Conservation (phyloP, 345 rosid species). For the Melaleuca alternifolia region DNA sequence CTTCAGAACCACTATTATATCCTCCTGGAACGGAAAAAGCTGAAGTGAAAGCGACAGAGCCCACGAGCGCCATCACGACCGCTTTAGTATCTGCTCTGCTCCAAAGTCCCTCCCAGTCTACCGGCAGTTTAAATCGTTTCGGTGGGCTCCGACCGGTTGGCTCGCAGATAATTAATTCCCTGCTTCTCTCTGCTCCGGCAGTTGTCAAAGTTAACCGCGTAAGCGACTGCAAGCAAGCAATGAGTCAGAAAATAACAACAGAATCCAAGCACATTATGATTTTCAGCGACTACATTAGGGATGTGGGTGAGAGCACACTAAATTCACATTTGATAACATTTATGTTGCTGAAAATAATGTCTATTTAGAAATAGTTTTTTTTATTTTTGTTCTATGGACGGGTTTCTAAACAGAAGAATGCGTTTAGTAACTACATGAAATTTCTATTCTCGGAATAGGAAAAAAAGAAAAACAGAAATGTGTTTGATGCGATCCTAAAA, state of each 20-base stretch:
- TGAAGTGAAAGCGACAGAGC: neutral
- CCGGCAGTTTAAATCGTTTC: too few relatives aligned
- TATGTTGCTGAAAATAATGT: too few relatives aligned
- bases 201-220: accelerated
- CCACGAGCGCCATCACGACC: neutral
- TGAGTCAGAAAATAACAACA: neutral
- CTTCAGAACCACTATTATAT: neutral
- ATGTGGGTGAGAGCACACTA: neutral
- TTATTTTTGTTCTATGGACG: too few relatives aligned
- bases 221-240: accelerated
- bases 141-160: neutral
- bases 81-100: accelerated
- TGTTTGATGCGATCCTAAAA: too few relatives aligned
- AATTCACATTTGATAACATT: neutral
- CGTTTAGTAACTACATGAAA: too few relatives aligned
- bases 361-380: too few relatives aligned
- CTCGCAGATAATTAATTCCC: neutral
- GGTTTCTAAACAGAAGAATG: too few relatives aligned
- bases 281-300: neutral
- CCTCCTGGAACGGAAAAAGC: neutral
- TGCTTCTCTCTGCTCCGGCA: accelerated
- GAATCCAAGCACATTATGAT: neutral
- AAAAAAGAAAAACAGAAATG: too few relatives aligned
- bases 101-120: too few relatives aligned
- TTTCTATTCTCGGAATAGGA: too few relatives aligned